Evolutionary conservation across 2,329 filamentous ascomycete species (phyloP).

Genomic region (Epichloe amarillans): DNA sequence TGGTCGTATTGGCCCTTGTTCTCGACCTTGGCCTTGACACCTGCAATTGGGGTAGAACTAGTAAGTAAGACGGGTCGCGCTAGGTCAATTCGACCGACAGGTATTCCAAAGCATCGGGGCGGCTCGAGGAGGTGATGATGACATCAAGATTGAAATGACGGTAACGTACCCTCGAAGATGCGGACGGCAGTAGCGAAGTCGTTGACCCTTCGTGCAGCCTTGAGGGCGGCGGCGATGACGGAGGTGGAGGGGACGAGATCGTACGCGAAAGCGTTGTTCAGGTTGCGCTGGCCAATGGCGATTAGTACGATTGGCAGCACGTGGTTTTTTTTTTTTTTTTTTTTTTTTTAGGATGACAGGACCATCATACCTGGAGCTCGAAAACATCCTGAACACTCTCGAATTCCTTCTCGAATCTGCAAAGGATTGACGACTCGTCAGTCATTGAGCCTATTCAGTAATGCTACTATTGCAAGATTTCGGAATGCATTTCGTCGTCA

Average conservation of each 20-base stretch:
- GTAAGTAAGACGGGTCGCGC: not conserved
- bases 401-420: conserved; percentile 98
- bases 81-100: not conserved
- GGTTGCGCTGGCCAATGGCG: conserved; percentile 50
- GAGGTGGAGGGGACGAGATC: conserved; percentile 93
- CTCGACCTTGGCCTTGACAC: conserved; percentile 98
- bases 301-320: conserved; percentile 4
- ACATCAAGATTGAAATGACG: not conserved
- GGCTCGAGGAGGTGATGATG: not conserved
- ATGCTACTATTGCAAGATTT: not conserved
- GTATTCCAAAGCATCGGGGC: too few species aligned
- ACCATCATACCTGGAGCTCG: conserved; percentile 79
- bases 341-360: too few species aligned
- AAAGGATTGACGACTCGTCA: conserved; percentile 8
- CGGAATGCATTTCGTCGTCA: not conserved
- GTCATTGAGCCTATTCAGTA: conserved; percentile 14
- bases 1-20: conserved; percentile 95
- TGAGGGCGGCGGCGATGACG: conserved; percentile 82
- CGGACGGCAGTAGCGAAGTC: conserved; percentile 97
- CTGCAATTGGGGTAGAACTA: conserved; percentile 28
- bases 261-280: conserved; percentile 99
- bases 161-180: conserved; percentile 81
- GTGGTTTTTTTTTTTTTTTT: conserved; percentile 2
- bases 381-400: conserved; percentile 96
- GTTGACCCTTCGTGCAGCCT: conserved; percentile 90